Evolutionary conservation across 2,329 filamentous ascomycete genomes (phyloP), one percentile per base, ranked within the genome.

Genomic region (Trichoderma semiorbis): DNA sequence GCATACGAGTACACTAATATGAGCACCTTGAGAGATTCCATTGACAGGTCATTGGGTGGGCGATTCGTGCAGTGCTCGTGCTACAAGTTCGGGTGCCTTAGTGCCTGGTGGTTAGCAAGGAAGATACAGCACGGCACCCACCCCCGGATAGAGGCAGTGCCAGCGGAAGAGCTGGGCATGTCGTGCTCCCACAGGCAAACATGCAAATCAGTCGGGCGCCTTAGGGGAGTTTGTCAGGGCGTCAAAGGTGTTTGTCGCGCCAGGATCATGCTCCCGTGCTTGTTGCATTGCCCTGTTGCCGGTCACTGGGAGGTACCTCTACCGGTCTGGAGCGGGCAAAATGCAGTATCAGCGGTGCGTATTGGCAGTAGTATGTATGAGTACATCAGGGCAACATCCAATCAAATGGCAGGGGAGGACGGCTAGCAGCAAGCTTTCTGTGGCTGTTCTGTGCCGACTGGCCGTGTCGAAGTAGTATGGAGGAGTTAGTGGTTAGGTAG

Each of bases 11-110:
- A 10, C n/a, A 47, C 18, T 47, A 47, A 47, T n/a, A n/a, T 28
- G 62, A 50, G 62, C 62, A 64, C 39, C 62, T 64, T 34, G 62
- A 64, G 60, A 62, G 55, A n/a, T 28, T 57, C 53, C 53, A 57
- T 28, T 28, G 26, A 26, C 16, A 58, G 18, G 18, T 32, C n/a
- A n/a, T n/a, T 21, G 2, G 18, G n/a, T 50, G 43, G 43, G 43
- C 43, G 43, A 21, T 47, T n/a, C 43, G n/a, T n/a, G 43, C 43
- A n/a, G 43, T 47, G 43, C n/a, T 47, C 18, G 18, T 47, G n/a
- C 43, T 47, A 47, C 43, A 8, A 36, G 34, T 36, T 36, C 34
- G 12, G 34, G 39, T 43, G 43, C 43, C n/a, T 39, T 39, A 39
- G 36, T 18, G 36, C 36, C 36, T 39, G 36, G 36, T 39, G 36